These are phyloP conservation scores for Haematococcus lacustris DNA, from an alignment of 139 green algal species.

Conservation along the genomic window DNA sequence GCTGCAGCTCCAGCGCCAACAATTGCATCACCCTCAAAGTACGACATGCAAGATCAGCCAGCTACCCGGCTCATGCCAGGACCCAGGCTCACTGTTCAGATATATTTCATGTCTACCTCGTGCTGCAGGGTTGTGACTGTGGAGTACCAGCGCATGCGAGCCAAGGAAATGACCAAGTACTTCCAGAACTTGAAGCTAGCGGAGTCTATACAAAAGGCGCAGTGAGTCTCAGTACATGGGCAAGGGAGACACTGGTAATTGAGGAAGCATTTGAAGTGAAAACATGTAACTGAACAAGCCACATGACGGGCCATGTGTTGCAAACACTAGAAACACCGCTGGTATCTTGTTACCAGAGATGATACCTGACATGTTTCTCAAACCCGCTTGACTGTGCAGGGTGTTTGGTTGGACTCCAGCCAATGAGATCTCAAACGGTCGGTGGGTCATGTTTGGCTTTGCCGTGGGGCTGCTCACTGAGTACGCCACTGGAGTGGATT, in stretches of 20 bases:
- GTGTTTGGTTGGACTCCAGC: slow-evolving; percentile 86
- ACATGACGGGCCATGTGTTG: no score
- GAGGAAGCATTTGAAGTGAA: no score
- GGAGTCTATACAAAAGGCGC: no score
- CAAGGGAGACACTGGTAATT: no score
- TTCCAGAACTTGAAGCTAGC: slow-evolving; percentile 9
- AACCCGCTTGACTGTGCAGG: neutral
- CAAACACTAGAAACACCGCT: no score
- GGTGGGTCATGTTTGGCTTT: slow-evolving; percentile 97
- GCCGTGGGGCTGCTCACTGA: slow-evolving; percentile 90
- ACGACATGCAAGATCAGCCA: neutral
- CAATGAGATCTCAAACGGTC: slow-evolving; percentile 91
- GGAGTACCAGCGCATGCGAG: slow-evolving; percentile 80
- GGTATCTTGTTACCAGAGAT: no score
- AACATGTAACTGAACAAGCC: no score
- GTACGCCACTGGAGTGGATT: slow-evolving; percentile 90
- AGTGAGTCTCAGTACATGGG: no score
- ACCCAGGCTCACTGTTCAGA: neutral
- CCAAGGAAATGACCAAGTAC: slow-evolving; percentile 76
- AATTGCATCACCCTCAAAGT: neutral
- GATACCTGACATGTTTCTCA: no score
- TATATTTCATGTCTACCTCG: neutral
- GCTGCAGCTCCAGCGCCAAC: neutral
- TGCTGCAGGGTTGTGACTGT: slow-evolving; percentile 53
- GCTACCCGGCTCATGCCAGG: neutral